A percentile compares a stretch with the other conserved stretches of the same genome.
These are phyloP conservation scores for Malus orientalis DNA, from an alignment of 306 rosid species.

Conservation along the genomic window DNA sequence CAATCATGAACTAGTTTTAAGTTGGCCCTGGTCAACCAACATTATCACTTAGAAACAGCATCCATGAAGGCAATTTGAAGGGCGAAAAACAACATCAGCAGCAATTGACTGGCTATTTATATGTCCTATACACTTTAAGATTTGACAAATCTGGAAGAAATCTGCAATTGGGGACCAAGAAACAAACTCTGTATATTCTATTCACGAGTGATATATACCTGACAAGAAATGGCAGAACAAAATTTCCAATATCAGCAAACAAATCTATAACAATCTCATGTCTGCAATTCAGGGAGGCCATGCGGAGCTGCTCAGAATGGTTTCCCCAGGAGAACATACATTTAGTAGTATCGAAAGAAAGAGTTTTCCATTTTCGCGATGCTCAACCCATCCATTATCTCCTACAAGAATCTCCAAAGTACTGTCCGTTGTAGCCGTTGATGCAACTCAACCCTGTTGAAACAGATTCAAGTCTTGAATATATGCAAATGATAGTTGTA, in stretches of 20 bases:
- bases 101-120: not conserved
- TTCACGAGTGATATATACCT: slow-evolving; percentile 31
- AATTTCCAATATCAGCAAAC: slow-evolving; percentile 93
- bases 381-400: slow-evolving; percentile 13
- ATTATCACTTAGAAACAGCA: slow-evolving; percentile 14
- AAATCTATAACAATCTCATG: slow-evolving; percentile 76
- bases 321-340: slow-evolving; percentile 99
- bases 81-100: not conserved
- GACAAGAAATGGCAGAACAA: slow-evolving; percentile 89
- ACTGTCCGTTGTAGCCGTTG: slow-evolving; percentile 88
- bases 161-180: not conserved
- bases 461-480: slow-evolving; percentile 12
- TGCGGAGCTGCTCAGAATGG: slow-evolving; percentile 86
- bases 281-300: slow-evolving; percentile 58
- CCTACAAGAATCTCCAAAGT: slow-evolving; percentile 79
- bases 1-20: slow-evolving; percentile 84
- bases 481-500: not conserved
- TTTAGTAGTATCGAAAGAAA: too few species aligned
- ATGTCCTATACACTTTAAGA: not conserved
- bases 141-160: not conserved
- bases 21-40: slow-evolving; percentile 61
- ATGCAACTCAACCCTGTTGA: slow-evolving; percentile 73
- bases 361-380: too few species aligned
- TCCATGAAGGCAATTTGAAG: not conserved
- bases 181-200: not conserved